Evolutionary conservation across 257 asterid genomes (phyloP), one percentile per base, ranked within the genome.

Genomic region (Ligustrum vulgare): DNA sequence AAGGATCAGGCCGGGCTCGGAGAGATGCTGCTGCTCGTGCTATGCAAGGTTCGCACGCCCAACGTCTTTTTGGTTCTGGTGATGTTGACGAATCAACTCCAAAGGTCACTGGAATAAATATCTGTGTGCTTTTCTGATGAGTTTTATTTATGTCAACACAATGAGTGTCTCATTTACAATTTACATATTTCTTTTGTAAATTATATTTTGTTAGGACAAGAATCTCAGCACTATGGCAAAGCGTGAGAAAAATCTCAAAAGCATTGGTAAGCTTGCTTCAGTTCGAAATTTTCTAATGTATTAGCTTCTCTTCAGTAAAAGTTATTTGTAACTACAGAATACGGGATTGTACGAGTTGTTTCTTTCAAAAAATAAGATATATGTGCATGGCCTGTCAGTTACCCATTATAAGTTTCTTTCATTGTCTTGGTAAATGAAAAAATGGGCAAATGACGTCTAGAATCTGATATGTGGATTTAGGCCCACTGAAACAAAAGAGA

Each of bases 11-110:
- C 73, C 79, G 89, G 82, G 86, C 83, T 25, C 66, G 86, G 20
- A 81, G 89, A 75, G 89, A 86, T 77, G 80, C 89, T 67, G 89
- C 89, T 74, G 75, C 86, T 25, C 89, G 89, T 43, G 87, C 89
- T 25, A 86, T 83, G 87, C 87, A 86, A 78, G 87, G 89, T 39
- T 86, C 87, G 89, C 89, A 86, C 81, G 80, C 64, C 51, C 89
- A 85, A 62, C 84, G 84, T 18, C 87, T 78, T 63, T 64, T 73
- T 78, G 84, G 83, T 33, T 70, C 35, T 64, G 80, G 82, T 72
- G 89, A 85, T 80, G 84, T 78, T 62, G 75, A 80, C n/a, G 82
- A 81, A 67, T 80, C 81, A 68, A 45, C 72, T 34, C 43, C 75
- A 67, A 83, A 83, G 79, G 80, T 78, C 28, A 39, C 13, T 49